Evolutionary conservation across 345 rosid species (phyloP).

Genomic region (Psidium guajava): DNA sequence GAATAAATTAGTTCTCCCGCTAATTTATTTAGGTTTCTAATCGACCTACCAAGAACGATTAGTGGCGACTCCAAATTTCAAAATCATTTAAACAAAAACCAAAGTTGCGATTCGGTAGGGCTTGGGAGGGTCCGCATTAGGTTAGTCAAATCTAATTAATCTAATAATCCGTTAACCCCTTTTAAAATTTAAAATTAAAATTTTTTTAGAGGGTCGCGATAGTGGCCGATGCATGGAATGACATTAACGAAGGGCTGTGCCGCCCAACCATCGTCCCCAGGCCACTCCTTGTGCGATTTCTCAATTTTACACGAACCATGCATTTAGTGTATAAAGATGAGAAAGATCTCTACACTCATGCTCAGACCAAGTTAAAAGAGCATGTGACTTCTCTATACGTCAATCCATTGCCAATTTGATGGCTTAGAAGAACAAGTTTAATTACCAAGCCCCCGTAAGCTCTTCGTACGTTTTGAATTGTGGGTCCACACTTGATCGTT

Average conservation of each 20-base stretch:
- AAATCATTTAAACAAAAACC: too few relatives aligned
- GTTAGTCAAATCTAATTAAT: too few relatives aligned
- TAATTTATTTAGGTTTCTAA: too few relatives aligned
- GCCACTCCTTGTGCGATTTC: neutral
- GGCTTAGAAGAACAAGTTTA: neutral
- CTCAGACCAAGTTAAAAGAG: neutral
- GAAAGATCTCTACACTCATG: neutral
- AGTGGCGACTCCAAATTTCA: too few relatives aligned
- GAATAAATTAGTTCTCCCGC: too few relatives aligned
- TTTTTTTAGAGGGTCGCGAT: too few relatives aligned
- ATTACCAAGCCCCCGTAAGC: neutral
- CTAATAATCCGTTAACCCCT: too few relatives aligned
- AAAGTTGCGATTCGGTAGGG: too few relatives aligned
- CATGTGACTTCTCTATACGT: neutral
- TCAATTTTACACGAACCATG: neutral
- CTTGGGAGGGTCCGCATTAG: too few relatives aligned
- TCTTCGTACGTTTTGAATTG: neutral
- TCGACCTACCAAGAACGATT: too few relatives aligned
- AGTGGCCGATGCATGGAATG: neutral
- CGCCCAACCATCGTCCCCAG: neutral
- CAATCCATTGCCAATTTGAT: neutral
- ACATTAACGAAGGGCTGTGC: neutral
- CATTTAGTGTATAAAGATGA: neutral
- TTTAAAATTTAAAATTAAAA: too few relatives aligned
- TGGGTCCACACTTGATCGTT: neutral